Evolutionary conservation across 805 yeast genomes (phyloP).

Genomic region (Teunomyces lycoperdinae): DNA sequence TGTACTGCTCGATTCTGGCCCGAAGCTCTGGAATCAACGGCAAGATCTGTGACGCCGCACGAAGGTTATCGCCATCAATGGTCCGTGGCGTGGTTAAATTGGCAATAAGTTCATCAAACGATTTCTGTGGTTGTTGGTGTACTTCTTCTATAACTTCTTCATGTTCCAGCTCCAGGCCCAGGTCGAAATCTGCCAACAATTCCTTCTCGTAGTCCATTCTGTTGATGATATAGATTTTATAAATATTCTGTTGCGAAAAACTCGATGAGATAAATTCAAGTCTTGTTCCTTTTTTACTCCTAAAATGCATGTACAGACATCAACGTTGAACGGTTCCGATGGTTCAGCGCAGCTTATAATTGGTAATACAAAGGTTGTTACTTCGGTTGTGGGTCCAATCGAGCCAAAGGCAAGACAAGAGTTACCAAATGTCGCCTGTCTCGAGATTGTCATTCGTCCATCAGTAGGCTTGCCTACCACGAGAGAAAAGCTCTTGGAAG

Average conservation of each 20-base stretch:
- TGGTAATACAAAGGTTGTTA: conserved; percentile 57
- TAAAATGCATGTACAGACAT: conserved; percentile 20
- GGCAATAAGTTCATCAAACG: neutral
- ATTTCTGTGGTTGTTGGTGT: neutral
- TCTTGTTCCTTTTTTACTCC: neutral
- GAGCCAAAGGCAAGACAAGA: conserved; percentile 84
- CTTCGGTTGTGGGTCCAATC: conserved; percentile 87
- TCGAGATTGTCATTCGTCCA: conserved; percentile 80
- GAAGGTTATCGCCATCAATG: conserved; percentile 14
- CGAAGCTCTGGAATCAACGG: conserved; percentile 23
- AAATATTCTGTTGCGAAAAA: conserved; percentile 1
- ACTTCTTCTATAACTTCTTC: conserved; percentile 7
- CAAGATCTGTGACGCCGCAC: conserved; percentile 19
- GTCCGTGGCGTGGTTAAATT: neutral
- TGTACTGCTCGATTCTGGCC: conserved; percentile 16
- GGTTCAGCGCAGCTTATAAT: conserved; percentile 67
- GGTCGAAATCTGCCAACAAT: conserved; percentile 40
- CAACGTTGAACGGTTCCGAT: conserved; percentile 59
- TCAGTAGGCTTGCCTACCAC: conserved; percentile 65
- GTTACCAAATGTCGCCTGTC: conserved; percentile 68
- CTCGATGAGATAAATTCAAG: conserved; percentile 3
- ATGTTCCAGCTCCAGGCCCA: conserved; percentile 19
- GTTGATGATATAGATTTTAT: neutral
- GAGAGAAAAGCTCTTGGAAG: conserved; percentile 80
- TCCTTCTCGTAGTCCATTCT: conserved; percentile 37